These are phyloP conservation scores for Arabidopsis lyrata DNA, from an alignment of 441 rosid genomes.

Conservation along the genomic window DNA sequence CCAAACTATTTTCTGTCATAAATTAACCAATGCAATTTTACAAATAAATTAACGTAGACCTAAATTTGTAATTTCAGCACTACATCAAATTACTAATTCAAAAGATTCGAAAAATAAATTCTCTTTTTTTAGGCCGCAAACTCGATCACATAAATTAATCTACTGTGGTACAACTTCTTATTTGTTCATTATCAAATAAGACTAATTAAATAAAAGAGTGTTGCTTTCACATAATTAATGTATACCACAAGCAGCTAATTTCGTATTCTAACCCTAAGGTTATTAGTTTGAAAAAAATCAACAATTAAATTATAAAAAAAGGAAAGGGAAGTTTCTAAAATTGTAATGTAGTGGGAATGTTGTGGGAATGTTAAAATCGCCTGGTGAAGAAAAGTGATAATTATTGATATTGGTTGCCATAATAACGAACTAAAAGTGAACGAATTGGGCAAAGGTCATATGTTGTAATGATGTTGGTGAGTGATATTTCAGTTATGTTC, in stretches of 20 bases:
- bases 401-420: conserved; percentile 38
- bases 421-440: conserved; percentile 38
- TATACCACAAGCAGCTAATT: no score
- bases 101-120: no score
- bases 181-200: no score
- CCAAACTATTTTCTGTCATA: not conserved
- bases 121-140: no score
- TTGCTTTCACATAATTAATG: not conserved
- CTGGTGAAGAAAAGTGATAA: conserved; percentile 40
- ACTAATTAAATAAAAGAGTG: not conserved
- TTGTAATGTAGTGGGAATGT: conserved; percentile 31
- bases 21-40: not conserved
- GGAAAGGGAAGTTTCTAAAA: conserved; percentile 21
- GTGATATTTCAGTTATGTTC: conserved; percentile 37
- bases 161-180: no score
- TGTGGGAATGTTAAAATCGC: no score
- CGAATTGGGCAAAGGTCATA: conserved; percentile 34
- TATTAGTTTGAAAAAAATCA: not conserved
- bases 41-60: not conserved
- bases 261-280: not conserved
- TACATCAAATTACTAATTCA: not conserved
- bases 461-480: conserved; percentile 42
- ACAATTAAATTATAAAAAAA: not conserved
- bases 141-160: no score
- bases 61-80: not conserved